Conservation (phyloP, 2,329 filamentous ascomycete genomes). For the Penicillium sp. region DNA sequence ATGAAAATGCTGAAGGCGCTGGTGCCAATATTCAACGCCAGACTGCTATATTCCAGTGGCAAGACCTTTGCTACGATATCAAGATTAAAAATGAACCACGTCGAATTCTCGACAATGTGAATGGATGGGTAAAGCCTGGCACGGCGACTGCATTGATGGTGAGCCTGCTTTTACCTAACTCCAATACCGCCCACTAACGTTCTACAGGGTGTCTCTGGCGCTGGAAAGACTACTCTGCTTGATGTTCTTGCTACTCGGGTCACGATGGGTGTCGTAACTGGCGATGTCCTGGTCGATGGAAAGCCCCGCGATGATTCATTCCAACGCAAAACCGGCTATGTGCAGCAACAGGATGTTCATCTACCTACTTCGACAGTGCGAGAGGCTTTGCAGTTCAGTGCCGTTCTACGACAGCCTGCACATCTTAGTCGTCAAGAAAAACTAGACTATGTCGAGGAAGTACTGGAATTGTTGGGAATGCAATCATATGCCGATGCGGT, state of each 20-base stretch:
- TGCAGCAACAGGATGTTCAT: conserved; percentile 90
- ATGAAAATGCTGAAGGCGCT: too few species aligned
- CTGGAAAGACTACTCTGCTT: conserved; percentile 89
- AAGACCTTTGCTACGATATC: conserved; percentile 78
- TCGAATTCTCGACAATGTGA: conserved; percentile 77
- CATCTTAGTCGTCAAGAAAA: conserved; percentile 73
- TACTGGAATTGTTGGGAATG: conserved; percentile 90
- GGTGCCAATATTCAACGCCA: conserved; percentile 66
- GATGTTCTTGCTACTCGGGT: conserved; percentile 82
- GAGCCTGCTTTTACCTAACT: too few species aligned
- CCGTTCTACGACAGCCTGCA: conserved; percentile 77
- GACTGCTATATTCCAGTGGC: conserved; percentile 82
- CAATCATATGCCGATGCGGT: conserved; percentile 84
- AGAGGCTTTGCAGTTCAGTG: conserved; percentile 83
- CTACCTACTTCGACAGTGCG: conserved; percentile 80
- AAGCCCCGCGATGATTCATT: conserved; percentile 73
- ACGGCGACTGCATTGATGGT: conserved; percentile 88
- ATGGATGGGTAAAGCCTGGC: conserved; percentile 92
- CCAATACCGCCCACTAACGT: too few species aligned
- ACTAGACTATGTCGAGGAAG: conserved; percentile 81
- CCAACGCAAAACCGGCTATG: conserved; percentile 89
- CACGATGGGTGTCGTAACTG: conserved; percentile 83
- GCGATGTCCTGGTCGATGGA: conserved; percentile 82
- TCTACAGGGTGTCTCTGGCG: conserved; percentile 82
- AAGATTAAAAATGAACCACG: conserved; percentile 74